A percentile compares a stretch with the other conserved stretches of the same genome.
Evolutionary conservation across 768 basidiomycete genomes (phyloP).

Genomic region (Daedaleopsis nitida): DNA sequence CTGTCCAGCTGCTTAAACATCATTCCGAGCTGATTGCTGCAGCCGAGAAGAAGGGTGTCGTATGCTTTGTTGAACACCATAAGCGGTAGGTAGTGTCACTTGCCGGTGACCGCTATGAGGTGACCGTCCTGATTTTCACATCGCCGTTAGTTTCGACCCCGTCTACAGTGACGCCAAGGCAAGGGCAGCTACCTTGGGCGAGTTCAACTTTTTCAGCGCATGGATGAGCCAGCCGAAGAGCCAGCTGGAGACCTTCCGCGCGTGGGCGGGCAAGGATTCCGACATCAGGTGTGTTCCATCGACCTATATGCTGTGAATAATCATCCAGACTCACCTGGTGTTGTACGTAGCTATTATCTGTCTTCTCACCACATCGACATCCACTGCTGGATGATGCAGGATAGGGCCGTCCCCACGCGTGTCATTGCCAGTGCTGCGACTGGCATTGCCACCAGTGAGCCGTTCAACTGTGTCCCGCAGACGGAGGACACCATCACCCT

Average conservation of each 20-base stretch:
- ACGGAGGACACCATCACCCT: conserved; percentile 97
- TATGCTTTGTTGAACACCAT: conserved; percentile 95
- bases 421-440: conserved; percentile 91
- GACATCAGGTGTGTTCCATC: conserved; percentile 71
- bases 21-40: conserved; percentile 78
- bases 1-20: conserved; percentile 81
- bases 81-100: conserved; percentile 56
- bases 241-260: conserved; percentile 92
- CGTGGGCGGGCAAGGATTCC: conserved; percentile 94
- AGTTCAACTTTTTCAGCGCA: conserved; percentile 94
- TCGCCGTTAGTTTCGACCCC: conserved; percentile 68
- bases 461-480: conserved; percentile 81
- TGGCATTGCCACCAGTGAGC: conserved; percentile 87
- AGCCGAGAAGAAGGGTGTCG: conserved; percentile 76
- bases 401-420: conserved; percentile 73
- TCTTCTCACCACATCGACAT: conserved; percentile 95
- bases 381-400: conserved; percentile 83
- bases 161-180: conserved; percentile 90
- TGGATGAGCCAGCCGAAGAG: conserved; percentile 99
- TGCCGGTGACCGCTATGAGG: background rate
- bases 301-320: background rate
- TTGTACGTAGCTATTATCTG: conserved; percentile 72
- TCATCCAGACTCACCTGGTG: background rate
- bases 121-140: background rate
- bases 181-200: conserved; percentile 73